Evolutionary conservation across 768 basidiomycete genomes (phyloP).

Genomic region (Xerocomellus intermedius): DNA sequence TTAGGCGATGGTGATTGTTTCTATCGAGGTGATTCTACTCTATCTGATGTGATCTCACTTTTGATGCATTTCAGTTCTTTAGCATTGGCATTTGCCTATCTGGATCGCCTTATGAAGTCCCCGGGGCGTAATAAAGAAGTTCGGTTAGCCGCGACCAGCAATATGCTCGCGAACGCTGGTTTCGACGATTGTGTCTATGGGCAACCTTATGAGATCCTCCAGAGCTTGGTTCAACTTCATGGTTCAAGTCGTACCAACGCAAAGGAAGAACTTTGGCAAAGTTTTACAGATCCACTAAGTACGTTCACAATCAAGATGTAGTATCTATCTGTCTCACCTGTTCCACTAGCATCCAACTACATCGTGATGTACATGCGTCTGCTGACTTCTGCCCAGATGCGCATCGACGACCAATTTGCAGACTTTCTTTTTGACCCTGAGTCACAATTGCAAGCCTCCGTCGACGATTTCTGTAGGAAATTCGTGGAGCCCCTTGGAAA

Average conservation of each 20-base stretch:
- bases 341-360: slow-evolving; percentile 55
- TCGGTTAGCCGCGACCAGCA: slow-evolving; percentile 50
- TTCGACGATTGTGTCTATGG: slow-evolving; percentile 70
- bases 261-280: slow-evolving; percentile 35
- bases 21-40: slow-evolving; percentile 66
- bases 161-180: slow-evolving; percentile 51
- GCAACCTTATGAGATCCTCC: slow-evolving; percentile 71
- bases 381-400: slow-evolving; percentile 81
- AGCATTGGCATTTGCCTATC: slow-evolving; percentile 83
- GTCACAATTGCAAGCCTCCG: slow-evolving; percentile 51
- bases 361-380: slow-evolving; percentile 81
- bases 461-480: slow-evolving; percentile 68
- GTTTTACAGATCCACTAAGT: slow-evolving; percentile 57
- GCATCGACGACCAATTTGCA: slow-evolving; percentile 51
- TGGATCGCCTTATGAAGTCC: slow-evolving; percentile 63
- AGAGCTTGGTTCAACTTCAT: slow-evolving; percentile 43
- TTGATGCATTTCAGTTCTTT: slow-evolving; percentile 22
- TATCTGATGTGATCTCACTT: not conserved
- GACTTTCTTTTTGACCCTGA: slow-evolving; percentile 81
- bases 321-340: not conserved
- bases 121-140: slow-evolving; percentile 47
- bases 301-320: slow-evolving; percentile 9
- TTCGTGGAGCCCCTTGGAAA: slow-evolving; percentile 77
- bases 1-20: slow-evolving; percentile 90
- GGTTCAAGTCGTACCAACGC: slow-evolving; percentile 36